Base-by-base conservation (phyloP, 495 filamentous ascomycete species). In the Penicillium egyptiacum region DNA sequence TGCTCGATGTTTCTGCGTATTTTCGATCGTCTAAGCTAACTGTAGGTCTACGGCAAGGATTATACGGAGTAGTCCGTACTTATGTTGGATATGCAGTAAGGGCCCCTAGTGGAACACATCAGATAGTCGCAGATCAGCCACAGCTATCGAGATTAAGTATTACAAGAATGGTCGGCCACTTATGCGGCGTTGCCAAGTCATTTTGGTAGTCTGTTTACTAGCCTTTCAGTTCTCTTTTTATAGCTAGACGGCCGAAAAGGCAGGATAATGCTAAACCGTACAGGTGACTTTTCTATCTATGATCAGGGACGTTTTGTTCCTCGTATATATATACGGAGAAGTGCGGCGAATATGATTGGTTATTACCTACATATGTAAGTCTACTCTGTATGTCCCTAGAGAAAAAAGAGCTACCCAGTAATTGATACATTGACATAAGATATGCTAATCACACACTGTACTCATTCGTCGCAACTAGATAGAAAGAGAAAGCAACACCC, bases 391-490 rank as follows among this genome's bases (percentile, higher is more conserved):
- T n/a, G 19, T 20, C 35, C 40, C 22, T 33, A 40, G 33, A 40
- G 28, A 3, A n/a, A 3, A n/a, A 45, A 33, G 4, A 31, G 33
- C 10, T 37, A 51, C 43, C 35, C 12, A 39, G 42, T 33, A 47
- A 39, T 39, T 17, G 42, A 47, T 47, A 35, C 42, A 46, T 47
- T 55, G 40, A 39, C 42, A 39, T 19, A 23, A 43, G 37, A 19
- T 17, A 28, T 47, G 43, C 30, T 45, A 55, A 39, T 55, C 41
- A 39, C 40, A 54, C 53, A 47, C 53, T 55, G 43, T 55, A 55
- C 53, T 55, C n/a, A 53, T 51, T 56, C 39, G 14, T 50, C 31
- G 57, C 44, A 50, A 56, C 46, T 44, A 45, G 40, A 35, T 26
- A 50, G 23, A 39, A 31, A 53, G 26, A 14, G 48, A 28, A 50